Evolutionary conservation across 2,329 filamentous ascomycete species (phyloP), one percentile per base, ranked within the genome.

Genomic region (Pseudopithomyces chartarum): DNA sequence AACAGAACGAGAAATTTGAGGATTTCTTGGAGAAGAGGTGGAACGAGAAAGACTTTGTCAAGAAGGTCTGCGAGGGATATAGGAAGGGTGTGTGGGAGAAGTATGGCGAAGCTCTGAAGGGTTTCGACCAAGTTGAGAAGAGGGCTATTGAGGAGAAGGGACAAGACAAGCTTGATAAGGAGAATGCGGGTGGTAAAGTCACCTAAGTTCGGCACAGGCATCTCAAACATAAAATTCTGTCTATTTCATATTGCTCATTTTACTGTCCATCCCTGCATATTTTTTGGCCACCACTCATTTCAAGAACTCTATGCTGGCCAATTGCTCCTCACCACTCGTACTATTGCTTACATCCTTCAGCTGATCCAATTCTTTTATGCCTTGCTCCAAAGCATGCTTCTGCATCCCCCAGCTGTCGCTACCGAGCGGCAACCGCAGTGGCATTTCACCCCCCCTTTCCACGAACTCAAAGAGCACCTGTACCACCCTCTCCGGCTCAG

Each of bases 21-120:
- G 89, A 94, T 59, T 81, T 97, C 61, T 89, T 99, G 59, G 91
- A 90, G 7, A 81, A 81, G 70, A 82, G 95, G 60, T 99, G 95
- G 95, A 86, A 85, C 59, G 94, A 97, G 77, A 88, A 89, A 63
- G 88, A 87, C 0, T 92, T 93, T 62, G 88, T 97, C 12, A 86
- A 90, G 78, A 91, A 86, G 79, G 89, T 97, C 43, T 91, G 89
- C 39, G 85, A 90, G 2, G 94, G 95, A 1, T 99, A 93, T 78
- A 83, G 86, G 61, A 78, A 87, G 62, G 89, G 86, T 0, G 80
- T 88, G 2, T 98, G 91, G 78, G 86, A 91, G 74, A 79, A 79
- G 73, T 98, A 98, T 76, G 92, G 90, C 0, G 80, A 83, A 44
- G 90, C 93, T 11, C 75, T 97, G 40, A 84, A 85, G 49, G 90